Conservation (phyloP, 352 stramenopile genomes). For the Nothophytophthora sp. region DNA sequence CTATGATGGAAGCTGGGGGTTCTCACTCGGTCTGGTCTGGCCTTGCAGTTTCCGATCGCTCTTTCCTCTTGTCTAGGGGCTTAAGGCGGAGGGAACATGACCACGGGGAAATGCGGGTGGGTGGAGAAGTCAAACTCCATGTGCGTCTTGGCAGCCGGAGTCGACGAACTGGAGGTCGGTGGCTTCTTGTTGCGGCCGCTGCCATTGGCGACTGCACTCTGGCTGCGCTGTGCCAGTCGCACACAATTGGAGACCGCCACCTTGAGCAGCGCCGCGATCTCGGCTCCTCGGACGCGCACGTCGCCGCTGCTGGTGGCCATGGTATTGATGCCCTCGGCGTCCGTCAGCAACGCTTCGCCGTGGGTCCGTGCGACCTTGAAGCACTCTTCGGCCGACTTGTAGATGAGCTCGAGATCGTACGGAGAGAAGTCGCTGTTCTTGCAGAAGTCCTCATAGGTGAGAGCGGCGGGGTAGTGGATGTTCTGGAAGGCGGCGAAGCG, state of each 20-base stretch:
- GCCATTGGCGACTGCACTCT: constrained; percentile 16
- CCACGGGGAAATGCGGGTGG: constrained; percentile 71
- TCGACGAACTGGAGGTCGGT: constrained; percentile 1
- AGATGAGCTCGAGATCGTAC: constrained; percentile 75
- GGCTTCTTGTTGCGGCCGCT: constrained; percentile 35
- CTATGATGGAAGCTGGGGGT: no score
- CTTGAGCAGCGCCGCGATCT: constrained; percentile 59
- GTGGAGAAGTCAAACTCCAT: constrained; percentile 62
- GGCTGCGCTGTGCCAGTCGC: constrained; percentile 51
- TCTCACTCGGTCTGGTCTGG: neutral
- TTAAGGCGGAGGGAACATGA: constrained; percentile 37
- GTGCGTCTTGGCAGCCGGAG: constrained; percentile 8
- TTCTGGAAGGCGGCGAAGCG: constrained; percentile 78
- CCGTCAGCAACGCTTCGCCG: constrained; percentile 51
- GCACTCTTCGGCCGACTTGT: constrained; percentile 85
- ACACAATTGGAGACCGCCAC: constrained; percentile 69
- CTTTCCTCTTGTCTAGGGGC: constrained; percentile 6
- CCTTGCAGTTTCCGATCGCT: neutral
- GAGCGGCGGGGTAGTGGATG: constrained; percentile 67
- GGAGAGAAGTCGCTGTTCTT: constrained; percentile 83
- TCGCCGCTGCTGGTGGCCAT: constrained; percentile 6
- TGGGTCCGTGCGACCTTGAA: constrained; percentile 70
- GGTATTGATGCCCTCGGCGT: constrained; percentile 32
- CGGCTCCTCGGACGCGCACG: constrained; percentile 32
- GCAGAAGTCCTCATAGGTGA: constrained; percentile 71